Evolutionary conservation across 225 moss, liverwort and hornwort genomes (phyloP).

Genomic region (Takakia lepidozioides): DNA sequence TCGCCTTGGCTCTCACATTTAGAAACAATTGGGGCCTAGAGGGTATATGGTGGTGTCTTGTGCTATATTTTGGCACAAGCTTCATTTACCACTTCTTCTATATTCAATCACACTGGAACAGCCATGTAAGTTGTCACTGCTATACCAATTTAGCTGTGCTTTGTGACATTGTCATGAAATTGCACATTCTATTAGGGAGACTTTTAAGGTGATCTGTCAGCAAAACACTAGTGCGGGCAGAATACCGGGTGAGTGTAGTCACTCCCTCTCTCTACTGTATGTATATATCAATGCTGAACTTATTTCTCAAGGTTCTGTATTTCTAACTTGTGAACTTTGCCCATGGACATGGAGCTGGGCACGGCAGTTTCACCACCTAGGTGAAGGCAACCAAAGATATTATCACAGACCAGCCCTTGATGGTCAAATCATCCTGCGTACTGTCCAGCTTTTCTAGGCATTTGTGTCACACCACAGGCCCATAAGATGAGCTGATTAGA

Average conservation of each 20-base stretch:
- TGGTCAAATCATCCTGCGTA: too few species aligned
- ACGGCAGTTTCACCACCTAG: neutral
- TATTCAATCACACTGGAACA: slow-evolving; percentile 50
- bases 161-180: neutral
- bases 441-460: too few species aligned
- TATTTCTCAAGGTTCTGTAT: too few species aligned
- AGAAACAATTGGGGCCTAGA: slow-evolving; percentile 44
- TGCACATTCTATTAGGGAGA: too few species aligned
- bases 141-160: neutral
- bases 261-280: too few species aligned
- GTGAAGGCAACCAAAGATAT: neutral
- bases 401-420: neutral
- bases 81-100: slow-evolving; percentile 42
- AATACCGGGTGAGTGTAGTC: too few species aligned
- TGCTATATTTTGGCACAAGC: slow-evolving; percentile 55
- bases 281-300: too few species aligned
- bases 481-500: neutral
- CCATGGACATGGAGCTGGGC: neutral
- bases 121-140: slow-evolving; percentile 36
- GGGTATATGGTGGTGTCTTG: slow-evolving; percentile 82
- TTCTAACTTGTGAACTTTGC: neutral
- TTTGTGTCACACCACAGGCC: neutral
- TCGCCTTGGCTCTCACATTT: slow-evolving; percentile 40
- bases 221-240: too few species aligned
- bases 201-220: too few species aligned